Evolutionary conservation across 140 eudicot genomes (phyloP).

Genomic region (Bidens hawaiensis): DNA sequence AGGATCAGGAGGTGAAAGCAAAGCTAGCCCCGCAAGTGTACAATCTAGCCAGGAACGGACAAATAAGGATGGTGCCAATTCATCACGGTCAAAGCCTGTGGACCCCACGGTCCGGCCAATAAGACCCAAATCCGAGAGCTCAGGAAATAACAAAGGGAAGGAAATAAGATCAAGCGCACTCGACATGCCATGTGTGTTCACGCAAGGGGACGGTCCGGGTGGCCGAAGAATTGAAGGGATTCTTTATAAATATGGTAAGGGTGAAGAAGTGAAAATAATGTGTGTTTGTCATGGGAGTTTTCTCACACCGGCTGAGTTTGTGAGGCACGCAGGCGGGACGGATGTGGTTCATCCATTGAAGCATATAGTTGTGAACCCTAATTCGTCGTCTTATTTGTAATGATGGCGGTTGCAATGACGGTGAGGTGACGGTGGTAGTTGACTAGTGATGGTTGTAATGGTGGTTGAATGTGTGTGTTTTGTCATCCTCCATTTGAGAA

Average conservation of each 20-base stretch:
- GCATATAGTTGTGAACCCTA: constrained; percentile 81
- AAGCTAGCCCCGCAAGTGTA: constrained; percentile 40
- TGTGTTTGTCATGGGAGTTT: constrained; percentile 87
- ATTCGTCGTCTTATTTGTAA: constrained; percentile 44
- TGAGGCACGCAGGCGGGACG: constrained; percentile 78
- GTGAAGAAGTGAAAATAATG: constrained; percentile 88
- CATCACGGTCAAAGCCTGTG: constrained; percentile 32
- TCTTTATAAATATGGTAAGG: constrained; percentile 77
- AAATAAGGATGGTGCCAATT: constrained; percentile 36
- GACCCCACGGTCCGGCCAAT: constrained; percentile 24
- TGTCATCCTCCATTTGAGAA: constrained; percentile 14
- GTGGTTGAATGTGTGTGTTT: constrained; percentile 17
- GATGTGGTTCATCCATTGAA: constrained; percentile 68
- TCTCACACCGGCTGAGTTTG: constrained; percentile 77
- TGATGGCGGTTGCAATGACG: no score
- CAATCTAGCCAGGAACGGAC: constrained; percentile 44
- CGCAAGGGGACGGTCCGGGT: constrained; percentile 78
- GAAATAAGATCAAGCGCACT: constrained; percentile 38
- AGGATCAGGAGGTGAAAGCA: constrained; percentile 58
- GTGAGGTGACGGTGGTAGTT: no score
- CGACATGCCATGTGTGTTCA: constrained; percentile 88
- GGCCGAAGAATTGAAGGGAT: constrained; percentile 86
- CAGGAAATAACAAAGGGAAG: constrained; percentile 27
- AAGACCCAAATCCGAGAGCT: constrained; percentile 31
- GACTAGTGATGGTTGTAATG: constrained; percentile 13